These are phyloP conservation scores for Parietaria judaica DNA, from an alignment of 306 rosid species.

Conservation along the genomic window DNA sequence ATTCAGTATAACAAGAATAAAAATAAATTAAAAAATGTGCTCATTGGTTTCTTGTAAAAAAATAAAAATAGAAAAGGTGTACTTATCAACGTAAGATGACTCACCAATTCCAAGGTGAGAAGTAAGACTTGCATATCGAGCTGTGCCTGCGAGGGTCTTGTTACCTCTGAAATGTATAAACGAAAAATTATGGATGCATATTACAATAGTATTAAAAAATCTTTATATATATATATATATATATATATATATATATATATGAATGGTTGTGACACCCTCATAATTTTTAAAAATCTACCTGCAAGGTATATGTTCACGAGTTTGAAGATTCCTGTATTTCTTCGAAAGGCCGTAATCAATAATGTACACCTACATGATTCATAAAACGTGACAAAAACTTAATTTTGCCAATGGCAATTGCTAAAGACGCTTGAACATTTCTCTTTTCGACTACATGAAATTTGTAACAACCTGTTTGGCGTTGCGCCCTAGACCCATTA, in stretches of 20 bases:
- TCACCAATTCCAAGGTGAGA: slow-evolving; percentile 99
- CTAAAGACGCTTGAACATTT: neutral
- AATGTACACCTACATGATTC: slow-evolving; percentile 58
- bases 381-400: neutral
- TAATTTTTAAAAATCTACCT: slow-evolving; percentile 36
- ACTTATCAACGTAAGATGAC: slow-evolving; percentile 25
- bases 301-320: slow-evolving; percentile 95
- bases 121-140: slow-evolving; percentile 98
- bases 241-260: no score
- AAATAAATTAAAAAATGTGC: slow-evolving; percentile 13
- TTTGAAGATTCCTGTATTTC: slow-evolving; percentile 93
- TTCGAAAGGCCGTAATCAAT: slow-evolving; percentile 97
- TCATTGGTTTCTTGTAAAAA: neutral
- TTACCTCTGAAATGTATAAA: slow-evolving; percentile 50
- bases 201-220: no score
- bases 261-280: no score
- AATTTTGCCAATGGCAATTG: neutral
- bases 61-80: neutral
- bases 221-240: no score
- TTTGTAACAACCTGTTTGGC: slow-evolving; percentile 72
- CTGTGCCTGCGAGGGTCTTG: slow-evolving; percentile 99
- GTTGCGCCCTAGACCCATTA: slow-evolving; percentile 96
- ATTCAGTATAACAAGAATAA: slow-evolving; percentile 22
- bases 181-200: neutral
- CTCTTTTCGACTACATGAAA: slow-evolving; percentile 2